Conservation (phyloP, 306 rosid genomes). For the Malus fusca region DNA sequence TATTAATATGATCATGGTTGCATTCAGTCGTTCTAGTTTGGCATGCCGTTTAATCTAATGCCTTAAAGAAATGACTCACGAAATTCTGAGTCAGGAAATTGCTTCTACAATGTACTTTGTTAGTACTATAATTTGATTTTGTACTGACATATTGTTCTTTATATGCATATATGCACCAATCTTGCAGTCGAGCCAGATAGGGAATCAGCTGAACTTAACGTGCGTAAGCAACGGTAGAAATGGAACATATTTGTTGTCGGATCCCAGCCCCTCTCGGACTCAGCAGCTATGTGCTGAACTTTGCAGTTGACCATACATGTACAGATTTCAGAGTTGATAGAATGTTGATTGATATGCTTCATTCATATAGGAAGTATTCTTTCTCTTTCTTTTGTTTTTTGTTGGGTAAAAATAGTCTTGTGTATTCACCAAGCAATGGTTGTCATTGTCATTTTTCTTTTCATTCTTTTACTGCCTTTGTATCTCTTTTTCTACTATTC, state of each 20-base stretch:
- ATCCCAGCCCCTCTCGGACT: slow-evolving; percentile 19
- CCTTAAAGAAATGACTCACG: not conserved
- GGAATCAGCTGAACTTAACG: slow-evolving; percentile 58
- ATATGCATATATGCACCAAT: not conserved
- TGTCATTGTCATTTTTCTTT: not conserved
- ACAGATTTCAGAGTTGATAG: not conserved
- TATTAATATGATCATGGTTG: not conserved
- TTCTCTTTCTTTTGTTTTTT: not conserved
- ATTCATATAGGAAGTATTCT: slow-evolving; percentile 10
- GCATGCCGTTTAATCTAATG: not conserved
- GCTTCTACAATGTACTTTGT: not conserved
- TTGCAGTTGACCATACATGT: slow-evolving; percentile 33
- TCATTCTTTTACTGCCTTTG: not conserved
- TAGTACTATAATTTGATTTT: not conserved
- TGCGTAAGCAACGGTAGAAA: slow-evolving; percentile 59
- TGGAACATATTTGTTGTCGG: slow-evolving; percentile 20
- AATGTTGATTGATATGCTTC: slow-evolving; percentile 19
- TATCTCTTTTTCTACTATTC: not conserved
- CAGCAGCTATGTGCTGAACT: slow-evolving; percentile 47
- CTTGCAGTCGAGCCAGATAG: slow-evolving; percentile 38
- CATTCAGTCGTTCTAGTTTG: not conserved
- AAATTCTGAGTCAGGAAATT: not conserved
- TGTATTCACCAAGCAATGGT: not conserved
- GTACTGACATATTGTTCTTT: not conserved
- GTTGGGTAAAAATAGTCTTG: not conserved